Conservation (phyloP, 176 grass and related monocot species). For the Aegilops umbellulata region DNA sequence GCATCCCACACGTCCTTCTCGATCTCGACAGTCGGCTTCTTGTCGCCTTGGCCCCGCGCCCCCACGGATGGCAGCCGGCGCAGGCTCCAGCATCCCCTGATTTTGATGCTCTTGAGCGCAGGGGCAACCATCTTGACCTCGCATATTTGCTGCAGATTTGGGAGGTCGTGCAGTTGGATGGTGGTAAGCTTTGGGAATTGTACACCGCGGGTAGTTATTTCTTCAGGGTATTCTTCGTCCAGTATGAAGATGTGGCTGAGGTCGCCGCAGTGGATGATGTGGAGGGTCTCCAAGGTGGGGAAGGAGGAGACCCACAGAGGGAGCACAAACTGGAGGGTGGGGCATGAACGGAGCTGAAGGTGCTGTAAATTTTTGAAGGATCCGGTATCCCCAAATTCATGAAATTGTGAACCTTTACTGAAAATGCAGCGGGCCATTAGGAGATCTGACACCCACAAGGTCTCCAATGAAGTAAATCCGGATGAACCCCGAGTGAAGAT, state of each 20-base stretch:
- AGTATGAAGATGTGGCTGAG: no score
- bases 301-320: no score
- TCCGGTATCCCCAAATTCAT: no score
- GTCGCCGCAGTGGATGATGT: no score
- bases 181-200: background rate
- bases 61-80: background rate
- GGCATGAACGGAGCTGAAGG: no score
- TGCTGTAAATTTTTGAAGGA: no score
- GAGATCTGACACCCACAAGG: slow-evolving; percentile 19
- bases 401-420: no score
- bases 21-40: background rate
- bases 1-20: slow-evolving; percentile 39
- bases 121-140: slow-evolving; percentile 11
- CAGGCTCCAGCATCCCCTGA: slow-evolving; percentile 4
- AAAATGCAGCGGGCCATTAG: background rate
- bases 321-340: no score
- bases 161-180: slow-evolving; percentile 12
- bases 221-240: no score
- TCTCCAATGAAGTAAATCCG: background rate
- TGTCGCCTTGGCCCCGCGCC: accelerated
- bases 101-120: background rate
- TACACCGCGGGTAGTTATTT: background rate
- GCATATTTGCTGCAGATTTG: background rate
- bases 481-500: no score
- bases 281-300: no score